Conservation (phyloP, 169 alveolate species). For the Amoebophrya sp. region DNA sequence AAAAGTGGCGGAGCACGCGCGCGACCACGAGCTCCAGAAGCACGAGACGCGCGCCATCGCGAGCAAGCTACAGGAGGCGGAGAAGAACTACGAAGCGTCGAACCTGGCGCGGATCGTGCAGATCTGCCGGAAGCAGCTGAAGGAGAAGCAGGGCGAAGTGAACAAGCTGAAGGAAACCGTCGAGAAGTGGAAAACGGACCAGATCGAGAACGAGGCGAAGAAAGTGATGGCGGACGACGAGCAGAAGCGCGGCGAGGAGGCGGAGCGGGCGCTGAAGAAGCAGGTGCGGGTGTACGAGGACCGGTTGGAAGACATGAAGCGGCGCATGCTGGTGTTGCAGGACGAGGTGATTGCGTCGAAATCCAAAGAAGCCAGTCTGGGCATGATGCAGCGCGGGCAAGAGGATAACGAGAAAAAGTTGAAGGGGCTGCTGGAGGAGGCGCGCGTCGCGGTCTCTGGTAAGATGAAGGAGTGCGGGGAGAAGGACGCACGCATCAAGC, state of each 20-base stretch:
- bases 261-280: background rate
- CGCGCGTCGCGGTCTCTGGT: background rate
- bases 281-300: background rate
- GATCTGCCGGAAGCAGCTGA: conserved; percentile 3
- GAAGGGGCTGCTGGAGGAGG: background rate
- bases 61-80: background rate
- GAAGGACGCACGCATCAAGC: background rate
- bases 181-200: conserved; percentile 1
- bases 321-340: background rate
- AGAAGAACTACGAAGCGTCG: background rate
- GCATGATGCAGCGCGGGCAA: background rate
- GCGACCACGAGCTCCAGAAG: background rate
- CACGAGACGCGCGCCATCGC: background rate
- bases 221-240: background rate
- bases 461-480: background rate
- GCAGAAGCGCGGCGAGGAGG: background rate
- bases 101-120: background rate
- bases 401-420: background rate
- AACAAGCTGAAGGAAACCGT: background rate
- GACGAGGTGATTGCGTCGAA: background rate
- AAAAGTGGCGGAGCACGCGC: background rate
- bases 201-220: background rate
- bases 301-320: background rate
- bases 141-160: background rate
- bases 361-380: background rate